A percentile compares a stretch with the other conserved stretches of the same genome.
Conservation (phyloP, 371 early-diverging fungal genomes). For the Rhizopus arrhizus region DNA sequence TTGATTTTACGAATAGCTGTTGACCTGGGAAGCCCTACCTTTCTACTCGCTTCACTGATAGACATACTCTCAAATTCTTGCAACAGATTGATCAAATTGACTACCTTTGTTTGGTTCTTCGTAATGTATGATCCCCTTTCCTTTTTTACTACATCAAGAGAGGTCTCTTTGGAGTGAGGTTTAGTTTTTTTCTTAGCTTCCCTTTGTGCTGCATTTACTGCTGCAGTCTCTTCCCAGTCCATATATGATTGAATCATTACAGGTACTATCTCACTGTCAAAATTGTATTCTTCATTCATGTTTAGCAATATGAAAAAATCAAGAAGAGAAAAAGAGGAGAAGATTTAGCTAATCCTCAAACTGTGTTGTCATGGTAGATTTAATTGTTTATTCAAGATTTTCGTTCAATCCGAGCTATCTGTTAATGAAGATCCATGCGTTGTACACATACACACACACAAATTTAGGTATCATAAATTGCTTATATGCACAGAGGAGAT, state of each 20-base stretch:
- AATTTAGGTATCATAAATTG: no score
- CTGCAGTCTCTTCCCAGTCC: conserved; percentile 23
- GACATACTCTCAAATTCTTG: conserved; percentile 27
- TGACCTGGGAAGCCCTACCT: conserved; percentile 11
- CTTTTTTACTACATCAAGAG: conserved; percentile 18
- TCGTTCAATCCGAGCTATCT: no score
- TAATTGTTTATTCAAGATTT: no score
- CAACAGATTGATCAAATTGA: conserved; percentile 26
- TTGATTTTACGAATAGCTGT: conserved; percentile 14
- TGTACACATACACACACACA: no score
- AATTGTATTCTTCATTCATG: conserved; percentile 21
- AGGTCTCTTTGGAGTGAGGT: conserved; percentile 24
- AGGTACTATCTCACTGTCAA: no score
- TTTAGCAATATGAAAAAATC: conserved; percentile 20
- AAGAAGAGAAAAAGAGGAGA: conserved; percentile 12
- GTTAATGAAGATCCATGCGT: no score
- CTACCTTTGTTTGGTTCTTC: conserved; percentile 26
- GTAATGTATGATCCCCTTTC: conserved; percentile 24
- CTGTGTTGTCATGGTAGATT: no score
- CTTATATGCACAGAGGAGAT: no score
- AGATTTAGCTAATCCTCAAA: not conserved
- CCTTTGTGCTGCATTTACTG: conserved; percentile 21
- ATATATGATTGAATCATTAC: conserved; percentile 22
- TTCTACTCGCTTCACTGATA: conserved; percentile 20
- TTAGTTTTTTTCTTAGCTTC: conserved; percentile 21